Evolutionary conservation across 345 rosid species (phyloP).

Genomic region (Salix udensis): DNA sequence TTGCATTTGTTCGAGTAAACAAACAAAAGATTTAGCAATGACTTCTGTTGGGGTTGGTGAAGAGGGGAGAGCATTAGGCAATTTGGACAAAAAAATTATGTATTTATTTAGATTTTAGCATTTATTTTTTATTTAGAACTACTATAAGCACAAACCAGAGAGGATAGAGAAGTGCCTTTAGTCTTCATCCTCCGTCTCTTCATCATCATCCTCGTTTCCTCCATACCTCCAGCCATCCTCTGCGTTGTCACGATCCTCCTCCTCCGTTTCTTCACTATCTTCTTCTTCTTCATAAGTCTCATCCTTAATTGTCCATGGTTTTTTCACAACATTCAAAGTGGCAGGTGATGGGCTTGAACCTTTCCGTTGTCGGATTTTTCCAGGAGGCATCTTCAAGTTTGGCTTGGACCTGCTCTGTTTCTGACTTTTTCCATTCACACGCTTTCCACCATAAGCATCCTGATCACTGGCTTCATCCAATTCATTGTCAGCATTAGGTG

Average conservation of each 20-base stretch:
- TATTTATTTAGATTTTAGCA: neutral
- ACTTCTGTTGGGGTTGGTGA: neutral
- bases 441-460: constrained; percentile 59
- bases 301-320: constrained; percentile 64
- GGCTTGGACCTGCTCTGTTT: constrained; percentile 66
- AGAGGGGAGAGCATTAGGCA: neutral
- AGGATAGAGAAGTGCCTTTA: constrained; percentile 2
- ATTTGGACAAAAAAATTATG: neutral
- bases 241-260: constrained; percentile 68
- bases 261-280: constrained; percentile 85
- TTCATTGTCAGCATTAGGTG: constrained; percentile 49
- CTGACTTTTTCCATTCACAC: constrained; percentile 52
- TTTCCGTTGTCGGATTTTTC: constrained; percentile 52
- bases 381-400: constrained; percentile 59
- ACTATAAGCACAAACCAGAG: neutral
- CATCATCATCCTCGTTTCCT: constrained; percentile 75
- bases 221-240: constrained; percentile 85
- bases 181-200: constrained; percentile 93
- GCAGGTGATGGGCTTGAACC: constrained; percentile 57
- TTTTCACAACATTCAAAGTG: constrained; percentile 41
- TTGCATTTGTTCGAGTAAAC: neutral
- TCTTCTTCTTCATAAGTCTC: constrained; percentile 67
- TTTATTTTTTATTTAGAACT: neutral
- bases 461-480: constrained; percentile 86
- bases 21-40: neutral